These are phyloP conservation scores for Debaryomyces psychrophilus DNA, from an alignment of 1,139 yeast genomes.

Conservation along the genomic window DNA sequence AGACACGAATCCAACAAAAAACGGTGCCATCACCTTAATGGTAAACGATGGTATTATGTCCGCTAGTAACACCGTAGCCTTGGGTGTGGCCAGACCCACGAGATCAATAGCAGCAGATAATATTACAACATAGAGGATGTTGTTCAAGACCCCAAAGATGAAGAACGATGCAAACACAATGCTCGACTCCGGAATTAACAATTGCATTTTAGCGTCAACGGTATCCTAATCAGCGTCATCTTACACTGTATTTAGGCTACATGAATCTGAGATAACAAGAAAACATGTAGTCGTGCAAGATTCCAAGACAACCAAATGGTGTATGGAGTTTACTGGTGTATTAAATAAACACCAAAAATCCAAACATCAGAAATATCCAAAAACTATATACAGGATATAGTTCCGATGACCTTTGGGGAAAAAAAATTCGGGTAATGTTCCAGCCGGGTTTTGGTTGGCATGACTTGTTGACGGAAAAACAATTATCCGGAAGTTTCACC, in stretches of 20 bases:
- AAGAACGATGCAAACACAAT: conserved; percentile 62
- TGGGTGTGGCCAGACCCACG: conserved; percentile 82
- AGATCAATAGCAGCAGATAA: conserved; percentile 90
- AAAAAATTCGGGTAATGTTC: no score
- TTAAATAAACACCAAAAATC: neutral
- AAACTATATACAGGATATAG: no score
- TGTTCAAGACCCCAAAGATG: conserved; percentile 84
- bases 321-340: neutral
- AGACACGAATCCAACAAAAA: conserved; percentile 68
- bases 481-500: conserved; percentile 1
- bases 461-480: conserved; percentile 1
- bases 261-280: neutral
- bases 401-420: no score
- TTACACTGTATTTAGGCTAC: neutral
- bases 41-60: conserved; percentile 84
- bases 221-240: neutral
- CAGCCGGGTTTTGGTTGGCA: neutral
- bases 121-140: conserved; percentile 87
- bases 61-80: conserved; percentile 81
- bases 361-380: neutral
- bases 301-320: neutral
- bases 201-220: conserved; percentile 5
- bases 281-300: neutral
- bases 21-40: conserved; percentile 75
- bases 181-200: conserved; percentile 11